Conservation (phyloP, 352 stramenopile genomes). For the Phytopythium aichiense region DNA sequence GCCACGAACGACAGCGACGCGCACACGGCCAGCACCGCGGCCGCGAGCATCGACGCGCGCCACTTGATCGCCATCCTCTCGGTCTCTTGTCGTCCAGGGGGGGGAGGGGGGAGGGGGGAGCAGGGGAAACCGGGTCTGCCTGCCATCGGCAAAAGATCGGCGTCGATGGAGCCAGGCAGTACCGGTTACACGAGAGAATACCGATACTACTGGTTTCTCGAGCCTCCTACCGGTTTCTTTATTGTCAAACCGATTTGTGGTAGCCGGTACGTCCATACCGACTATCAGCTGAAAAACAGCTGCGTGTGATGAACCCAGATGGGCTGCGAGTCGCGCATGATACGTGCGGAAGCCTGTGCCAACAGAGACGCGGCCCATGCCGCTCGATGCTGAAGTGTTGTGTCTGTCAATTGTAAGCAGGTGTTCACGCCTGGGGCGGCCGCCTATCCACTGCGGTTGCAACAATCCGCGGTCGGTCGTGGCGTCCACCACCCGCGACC, state of each 20-base stretch:
- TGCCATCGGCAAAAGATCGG: background rate
- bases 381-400: no score
- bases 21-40: conserved; percentile 34
- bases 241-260: background rate
- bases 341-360: background rate
- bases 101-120: no score
- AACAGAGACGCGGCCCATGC: background rate
- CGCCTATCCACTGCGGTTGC: no score
- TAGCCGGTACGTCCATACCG: no score
- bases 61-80: conserved; percentile 47
- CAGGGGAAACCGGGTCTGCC: background rate
- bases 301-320: background rate
- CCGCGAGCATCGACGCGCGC: conserved; percentile 27
- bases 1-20: conserved; percentile 27
- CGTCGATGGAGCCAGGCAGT: no score
- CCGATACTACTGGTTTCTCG: no score
- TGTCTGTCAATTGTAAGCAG: background rate
- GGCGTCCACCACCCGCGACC: no score
- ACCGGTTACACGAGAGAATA: no score
- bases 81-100: background rate
- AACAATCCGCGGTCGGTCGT: no score
- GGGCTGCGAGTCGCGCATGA: background rate
- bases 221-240: no score
- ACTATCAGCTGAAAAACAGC: background rate
- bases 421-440: no score